phyloP scores from a whole-genome alignment of 495 filamentous ascomycete species.

The Penicillium salamii region DNA sequence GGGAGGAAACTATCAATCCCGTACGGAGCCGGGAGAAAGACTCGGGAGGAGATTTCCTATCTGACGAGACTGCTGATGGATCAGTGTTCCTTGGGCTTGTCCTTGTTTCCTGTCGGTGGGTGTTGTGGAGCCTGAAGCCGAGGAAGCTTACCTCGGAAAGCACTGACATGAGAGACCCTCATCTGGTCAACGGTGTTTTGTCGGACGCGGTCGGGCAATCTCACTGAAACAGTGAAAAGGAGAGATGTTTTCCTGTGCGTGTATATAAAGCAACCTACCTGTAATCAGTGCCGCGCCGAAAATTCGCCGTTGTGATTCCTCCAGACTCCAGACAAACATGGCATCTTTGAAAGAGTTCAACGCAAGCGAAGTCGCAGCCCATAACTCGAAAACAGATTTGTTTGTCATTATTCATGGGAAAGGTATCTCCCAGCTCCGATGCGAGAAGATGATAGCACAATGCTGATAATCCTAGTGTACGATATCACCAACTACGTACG shows the following conservation, averaged over 20 bases:
- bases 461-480: conserved; percentile 35
- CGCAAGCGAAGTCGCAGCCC: conserved; percentile 33
- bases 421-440: conserved; percentile 26
- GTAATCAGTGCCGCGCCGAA: not conserved
- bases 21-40: too few relatives aligned
- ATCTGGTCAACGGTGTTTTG: not conserved
- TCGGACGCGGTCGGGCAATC: not conserved
- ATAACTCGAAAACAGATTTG: conserved; percentile 39
- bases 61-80: too few relatives aligned
- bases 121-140: not conserved
- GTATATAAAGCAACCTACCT: not conserved
- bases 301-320: not conserved
- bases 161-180: not conserved
- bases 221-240: not conserved
- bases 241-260: not conserved
- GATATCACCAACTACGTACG: conserved; percentile 44
- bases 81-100: too few relatives aligned
- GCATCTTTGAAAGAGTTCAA: conserved; percentile 20
- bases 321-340: not conserved
- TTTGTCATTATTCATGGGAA: conserved; percentile 51
- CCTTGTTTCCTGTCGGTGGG: not conserved
- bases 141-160: conserved; percentile 9
- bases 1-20: not conserved
- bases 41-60: too few relatives aligned
- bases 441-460: not conserved